phyloP scores from a whole-genome alignment of 257 asterid genomes.

The Petunia secreta region DNA sequence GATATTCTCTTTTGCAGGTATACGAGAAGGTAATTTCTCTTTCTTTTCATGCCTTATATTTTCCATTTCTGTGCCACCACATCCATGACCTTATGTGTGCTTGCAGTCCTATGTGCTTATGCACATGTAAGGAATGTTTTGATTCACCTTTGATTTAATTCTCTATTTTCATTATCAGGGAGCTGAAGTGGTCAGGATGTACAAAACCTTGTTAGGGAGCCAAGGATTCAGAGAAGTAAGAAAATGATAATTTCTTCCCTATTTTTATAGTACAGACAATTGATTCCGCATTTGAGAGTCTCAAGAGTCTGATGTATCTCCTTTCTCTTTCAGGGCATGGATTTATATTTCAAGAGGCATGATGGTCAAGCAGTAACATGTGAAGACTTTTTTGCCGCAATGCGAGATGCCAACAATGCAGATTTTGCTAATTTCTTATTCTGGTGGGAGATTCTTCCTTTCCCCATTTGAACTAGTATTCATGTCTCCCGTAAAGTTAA shows the following conservation, averaged over 20 bases:
- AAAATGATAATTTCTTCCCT: slow-evolving; percentile 4
- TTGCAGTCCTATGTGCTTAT: slow-evolving; percentile 5
- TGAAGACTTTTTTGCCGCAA: slow-evolving; percentile 89
- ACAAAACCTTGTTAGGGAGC: slow-evolving; percentile 74
- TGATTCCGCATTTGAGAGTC: neutral
- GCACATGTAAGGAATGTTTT: slow-evolving; percentile 22
- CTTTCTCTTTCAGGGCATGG: slow-evolving; percentile 67
- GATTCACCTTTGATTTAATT: slow-evolving; percentile 24
- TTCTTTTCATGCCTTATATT: slow-evolving; percentile 12
- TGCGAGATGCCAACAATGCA: slow-evolving; percentile 95
- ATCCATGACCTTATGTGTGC: slow-evolving; percentile 9
- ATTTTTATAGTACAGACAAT: neutral
- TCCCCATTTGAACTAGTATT: slow-evolving; percentile 28
- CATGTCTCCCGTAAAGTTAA: slow-evolving; percentile 8
- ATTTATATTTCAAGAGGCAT: slow-evolving; percentile 75
- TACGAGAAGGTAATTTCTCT: slow-evolving; percentile 61
- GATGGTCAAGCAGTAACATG: slow-evolving; percentile 92
- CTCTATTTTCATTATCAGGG: slow-evolving; percentile 52
- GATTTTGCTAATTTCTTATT: slow-evolving; percentile 82
- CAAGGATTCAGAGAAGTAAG: slow-evolving; percentile 79
- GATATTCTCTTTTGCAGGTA: slow-evolving; percentile 51
- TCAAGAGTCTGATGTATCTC: slow-evolving; percentile 5
- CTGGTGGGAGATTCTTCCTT: slow-evolving; percentile 52
- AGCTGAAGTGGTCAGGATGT: slow-evolving; percentile 93
- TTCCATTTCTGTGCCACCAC: neutral